Evolutionary conservation across 495 filamentous ascomycete species (phyloP).

Genomic region (Tuber brumale): DNA sequence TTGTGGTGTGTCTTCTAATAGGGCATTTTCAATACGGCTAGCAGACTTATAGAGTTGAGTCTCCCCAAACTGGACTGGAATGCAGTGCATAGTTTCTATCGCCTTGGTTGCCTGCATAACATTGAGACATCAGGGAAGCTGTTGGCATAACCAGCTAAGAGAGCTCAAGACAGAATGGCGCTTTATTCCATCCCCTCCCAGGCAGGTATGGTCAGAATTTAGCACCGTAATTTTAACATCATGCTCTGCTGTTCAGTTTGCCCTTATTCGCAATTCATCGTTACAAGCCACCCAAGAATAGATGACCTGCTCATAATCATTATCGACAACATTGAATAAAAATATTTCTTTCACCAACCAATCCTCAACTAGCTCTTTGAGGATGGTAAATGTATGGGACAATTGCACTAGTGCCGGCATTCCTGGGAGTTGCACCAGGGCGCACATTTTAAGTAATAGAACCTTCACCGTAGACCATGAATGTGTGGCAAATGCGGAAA

Average conservation of each 20-base stretch:
- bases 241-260: background rate
- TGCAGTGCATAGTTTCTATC: slow-evolving; percentile 2
- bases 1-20: slow-evolving; percentile 7
- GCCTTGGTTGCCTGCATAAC: slow-evolving; percentile 7
- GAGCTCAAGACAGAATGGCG: background rate
- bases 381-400: too few species aligned
- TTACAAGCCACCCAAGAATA: background rate
- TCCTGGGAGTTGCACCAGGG: too few species aligned
- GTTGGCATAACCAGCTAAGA: slow-evolving; percentile 5
- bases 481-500: too few species aligned
- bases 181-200: background rate
- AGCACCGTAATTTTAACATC: background rate
- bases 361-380: slow-evolving; percentile 5
- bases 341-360: slow-evolving; percentile 4
- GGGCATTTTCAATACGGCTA: background rate
- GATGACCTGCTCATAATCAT: background rate
- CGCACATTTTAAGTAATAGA: too few species aligned
- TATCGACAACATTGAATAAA: background rate
- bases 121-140: background rate
- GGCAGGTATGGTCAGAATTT: slow-evolving; percentile 6
- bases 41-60: background rate
- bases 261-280: slow-evolving; percentile 2
- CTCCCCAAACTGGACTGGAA: slow-evolving; percentile 5
- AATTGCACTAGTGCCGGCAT: too few species aligned
- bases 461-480: too few species aligned